Evolutionary conservation across 2,329 filamentous ascomycete species (phyloP).

Genomic region (Penicillium expansum): DNA sequence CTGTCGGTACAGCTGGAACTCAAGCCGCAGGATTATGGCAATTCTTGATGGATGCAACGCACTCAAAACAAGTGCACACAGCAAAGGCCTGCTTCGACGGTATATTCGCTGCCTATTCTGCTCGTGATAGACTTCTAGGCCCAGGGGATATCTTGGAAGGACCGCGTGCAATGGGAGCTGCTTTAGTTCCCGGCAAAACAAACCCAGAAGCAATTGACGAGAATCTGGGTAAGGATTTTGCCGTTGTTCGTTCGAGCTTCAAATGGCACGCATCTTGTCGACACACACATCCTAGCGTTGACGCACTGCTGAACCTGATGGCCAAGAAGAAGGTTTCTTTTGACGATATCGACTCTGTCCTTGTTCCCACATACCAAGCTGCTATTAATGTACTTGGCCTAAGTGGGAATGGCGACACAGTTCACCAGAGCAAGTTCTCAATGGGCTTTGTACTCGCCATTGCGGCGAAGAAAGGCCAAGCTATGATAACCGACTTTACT

Average conservation of each 20-base stretch:
- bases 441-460: constrained; percentile 37
- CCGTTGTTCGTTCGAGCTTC: constrained; percentile 31
- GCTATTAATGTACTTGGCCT: constrained; percentile 32
- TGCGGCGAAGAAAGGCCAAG: constrained; percentile 32
- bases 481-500: constrained; percentile 33
- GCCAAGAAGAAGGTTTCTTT: constrained; percentile 24
- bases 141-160: constrained; percentile 33
- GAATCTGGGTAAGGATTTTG: constrained; percentile 25
- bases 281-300: no score
- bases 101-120: constrained; percentile 32
- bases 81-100: constrained; percentile 34
- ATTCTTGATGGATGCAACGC: constrained; percentile 30
- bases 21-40: constrained; percentile 36
- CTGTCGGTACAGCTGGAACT: constrained; percentile 33
- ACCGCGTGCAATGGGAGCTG: constrained; percentile 27
- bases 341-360: constrained; percentile 30
- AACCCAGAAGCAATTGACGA: no score
- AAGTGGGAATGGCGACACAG: constrained; percentile 29
- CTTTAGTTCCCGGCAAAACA: constrained; percentile 27
- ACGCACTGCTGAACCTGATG: no score
- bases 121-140: constrained; percentile 28
- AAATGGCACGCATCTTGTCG: constrained; percentile 39
- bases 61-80: constrained; percentile 35
- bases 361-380: constrained; percentile 30
- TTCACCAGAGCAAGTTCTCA: constrained; percentile 37